Percentiles rank a stretch among this genome's conserved stretches.
Evolutionary conservation across 441 rosid species (phyloP).

Genomic region (Gossypium davidsonii): DNA sequence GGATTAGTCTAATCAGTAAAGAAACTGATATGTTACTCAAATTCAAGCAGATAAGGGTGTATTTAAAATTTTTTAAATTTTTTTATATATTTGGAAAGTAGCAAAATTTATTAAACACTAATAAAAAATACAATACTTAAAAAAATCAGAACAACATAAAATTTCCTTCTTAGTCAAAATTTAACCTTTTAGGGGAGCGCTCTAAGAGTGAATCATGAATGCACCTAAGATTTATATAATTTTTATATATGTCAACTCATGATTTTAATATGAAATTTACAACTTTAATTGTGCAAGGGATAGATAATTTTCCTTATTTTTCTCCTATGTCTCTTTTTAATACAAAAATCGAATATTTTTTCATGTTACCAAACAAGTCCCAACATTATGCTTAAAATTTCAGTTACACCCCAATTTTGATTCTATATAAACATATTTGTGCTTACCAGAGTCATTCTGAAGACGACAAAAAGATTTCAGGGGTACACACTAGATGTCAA

Average conservation of each 20-base stretch:
- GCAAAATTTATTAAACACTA: no score
- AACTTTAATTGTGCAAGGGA: neutral
- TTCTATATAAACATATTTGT: neutral
- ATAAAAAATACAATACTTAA: neutral
- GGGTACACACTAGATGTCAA: constrained; percentile 6
- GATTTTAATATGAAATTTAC: neutral
- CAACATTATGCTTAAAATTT: constrained; percentile 14
- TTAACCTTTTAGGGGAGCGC: neutral
- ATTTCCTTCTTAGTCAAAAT: neutral
- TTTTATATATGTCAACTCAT: neutral
- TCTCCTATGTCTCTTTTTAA: constrained; percentile 8
- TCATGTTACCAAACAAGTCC: constrained; percentile 17
- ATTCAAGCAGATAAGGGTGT: neutral
- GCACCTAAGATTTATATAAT: neutral
- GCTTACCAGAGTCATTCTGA: neutral
- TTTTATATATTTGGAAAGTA: neutral
- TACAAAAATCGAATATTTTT: neutral
- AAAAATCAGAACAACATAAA: neutral
- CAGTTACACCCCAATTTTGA: neutral
- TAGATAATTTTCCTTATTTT: neutral
- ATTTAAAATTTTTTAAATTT: neutral
- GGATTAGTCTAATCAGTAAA: neutral
- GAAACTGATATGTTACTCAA: neutral
- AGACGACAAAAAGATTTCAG: neutral
- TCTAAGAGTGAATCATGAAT: neutral